Percentiles rank a stretch among this genome's conserved stretches.
Conservation (phyloP, 139 green algal genomes). For the Chlorella sp. region DNA sequence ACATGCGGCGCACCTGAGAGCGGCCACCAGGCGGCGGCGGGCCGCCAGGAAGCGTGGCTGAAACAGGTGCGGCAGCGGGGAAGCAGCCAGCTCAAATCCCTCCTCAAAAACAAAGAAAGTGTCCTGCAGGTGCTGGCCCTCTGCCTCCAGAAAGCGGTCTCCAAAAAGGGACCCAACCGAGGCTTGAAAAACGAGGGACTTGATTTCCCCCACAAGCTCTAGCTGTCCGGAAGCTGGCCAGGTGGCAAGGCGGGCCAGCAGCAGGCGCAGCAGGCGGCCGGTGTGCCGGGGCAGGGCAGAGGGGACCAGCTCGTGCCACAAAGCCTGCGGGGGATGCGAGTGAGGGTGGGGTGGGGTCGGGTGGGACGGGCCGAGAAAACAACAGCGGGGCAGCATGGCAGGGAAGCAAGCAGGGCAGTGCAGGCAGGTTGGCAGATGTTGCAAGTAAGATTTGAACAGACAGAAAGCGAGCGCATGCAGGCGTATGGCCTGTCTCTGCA, state of each 20-base stretch:
- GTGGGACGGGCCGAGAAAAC: background rate
- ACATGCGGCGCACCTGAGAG: constrained; percentile 33
- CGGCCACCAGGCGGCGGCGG: constrained; percentile 36
- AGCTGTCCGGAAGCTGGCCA: constrained; percentile 53
- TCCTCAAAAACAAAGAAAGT: constrained; percentile 69
- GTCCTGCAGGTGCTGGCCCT: constrained; percentile 8
- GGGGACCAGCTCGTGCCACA: constrained; percentile 20
- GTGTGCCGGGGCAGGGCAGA: background rate
- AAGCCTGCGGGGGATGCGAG: background rate
- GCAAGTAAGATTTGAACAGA: too few species aligned
- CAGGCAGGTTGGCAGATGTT: background rate
- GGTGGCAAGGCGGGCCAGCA: background rate
- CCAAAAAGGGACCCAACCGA: constrained; percentile 66
- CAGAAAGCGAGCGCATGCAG: too few species aligned
- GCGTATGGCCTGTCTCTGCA: too few species aligned
- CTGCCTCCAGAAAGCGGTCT: constrained; percentile 28
- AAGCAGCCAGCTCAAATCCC: constrained; percentile 79
- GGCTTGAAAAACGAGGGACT: constrained; percentile 61
- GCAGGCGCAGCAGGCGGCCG: constrained; percentile 3
- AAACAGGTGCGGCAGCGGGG: constrained; percentile 73
- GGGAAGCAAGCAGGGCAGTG: background rate
- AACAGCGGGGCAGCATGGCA: background rate
- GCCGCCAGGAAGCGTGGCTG: constrained; percentile 62
- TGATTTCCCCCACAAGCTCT: constrained; percentile 58
- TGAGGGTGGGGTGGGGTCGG: background rate